A percentile compares a stretch with the other conserved stretches of the same genome.
These are phyloP conservation scores for Fusarium veterinarium DNA, from an alignment of 2,329 filamentous ascomycete species.

Conservation along the genomic window DNA sequence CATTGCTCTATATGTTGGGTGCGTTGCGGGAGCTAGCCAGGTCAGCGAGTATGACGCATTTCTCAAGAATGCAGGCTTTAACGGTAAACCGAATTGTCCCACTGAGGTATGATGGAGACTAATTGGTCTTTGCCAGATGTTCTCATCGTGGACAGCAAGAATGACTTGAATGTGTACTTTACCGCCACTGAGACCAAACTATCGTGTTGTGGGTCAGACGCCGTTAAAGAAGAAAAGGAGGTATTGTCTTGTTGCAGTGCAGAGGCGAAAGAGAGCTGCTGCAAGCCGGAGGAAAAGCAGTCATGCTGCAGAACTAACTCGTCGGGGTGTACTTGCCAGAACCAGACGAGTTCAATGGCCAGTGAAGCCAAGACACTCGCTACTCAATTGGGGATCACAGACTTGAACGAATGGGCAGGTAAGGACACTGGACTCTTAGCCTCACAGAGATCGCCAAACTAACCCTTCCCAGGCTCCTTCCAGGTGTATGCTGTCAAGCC, in stretches of 20 bases:
- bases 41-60: conserved; percentile 64
- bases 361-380: neutral
- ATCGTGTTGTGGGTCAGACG: neutral
- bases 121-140: neutral
- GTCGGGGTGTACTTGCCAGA: neutral
- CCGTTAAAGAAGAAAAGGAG: neutral
- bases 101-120: neutral
- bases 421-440: neutral
- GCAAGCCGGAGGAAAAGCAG: too few relatives aligned
- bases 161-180: conserved; percentile 1
- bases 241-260: neutral
- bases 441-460: neutral
- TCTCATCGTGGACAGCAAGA: neutral
- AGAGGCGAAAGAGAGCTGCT: neutral
- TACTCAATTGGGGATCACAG: neutral
- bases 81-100: conserved; percentile 46
- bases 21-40: conserved; percentile 59
- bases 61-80: conserved; percentile 62
- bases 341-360: neutral
- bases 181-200: neutral
- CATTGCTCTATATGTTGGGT: too few relatives aligned
- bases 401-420: conserved; percentile 1
- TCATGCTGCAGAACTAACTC: neutral
- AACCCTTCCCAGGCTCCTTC: neutral
- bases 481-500: neutral